Evolutionary conservation across 371 early-diverging fungal genomes (phyloP).

Genomic region (Choanephora cucurbitarum): DNA sequence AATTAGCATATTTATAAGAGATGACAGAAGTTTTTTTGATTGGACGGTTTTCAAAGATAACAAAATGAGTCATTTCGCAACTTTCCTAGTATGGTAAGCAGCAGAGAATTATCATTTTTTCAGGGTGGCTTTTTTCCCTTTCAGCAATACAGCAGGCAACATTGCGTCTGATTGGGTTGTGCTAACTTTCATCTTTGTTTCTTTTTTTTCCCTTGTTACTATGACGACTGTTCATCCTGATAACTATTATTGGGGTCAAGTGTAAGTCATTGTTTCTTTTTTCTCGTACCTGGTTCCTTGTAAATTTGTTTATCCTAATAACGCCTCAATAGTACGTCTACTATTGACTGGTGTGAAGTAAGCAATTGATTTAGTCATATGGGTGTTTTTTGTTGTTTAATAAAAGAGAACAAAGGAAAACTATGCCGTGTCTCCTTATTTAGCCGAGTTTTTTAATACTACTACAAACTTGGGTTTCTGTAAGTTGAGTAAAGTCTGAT

Average conservation of each 20-base stretch:
- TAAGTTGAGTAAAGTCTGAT: conserved; percentile 15
- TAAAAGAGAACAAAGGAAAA: conserved; percentile 33
- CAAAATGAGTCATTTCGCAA: conserved; percentile 13
- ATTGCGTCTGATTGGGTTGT: too few relatives aligned
- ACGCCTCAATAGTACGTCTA: conserved; percentile 34
- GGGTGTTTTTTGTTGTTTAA: too few relatives aligned
- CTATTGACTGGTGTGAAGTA: conserved; percentile 55
- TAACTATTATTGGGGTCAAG: conserved; percentile 35
- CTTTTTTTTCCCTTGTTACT: background rate
- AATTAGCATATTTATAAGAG: background rate
- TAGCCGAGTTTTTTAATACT: conserved; percentile 81
- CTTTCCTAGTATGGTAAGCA: conserved; percentile 21
- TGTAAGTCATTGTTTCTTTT: conserved; percentile 23
- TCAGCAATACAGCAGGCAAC: too few relatives aligned
- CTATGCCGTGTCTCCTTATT: conserved; percentile 46
- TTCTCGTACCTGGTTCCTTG: too few relatives aligned
- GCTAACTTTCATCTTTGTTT: background rate
- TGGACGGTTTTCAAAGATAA: conserved; percentile 2
- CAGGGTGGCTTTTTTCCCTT: background rate
- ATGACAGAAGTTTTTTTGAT: conserved; percentile 1
- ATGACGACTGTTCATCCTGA: too few relatives aligned
- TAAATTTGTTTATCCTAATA: background rate
- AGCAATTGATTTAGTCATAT: background rate
- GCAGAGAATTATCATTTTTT: too few relatives aligned
- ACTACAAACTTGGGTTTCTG: conserved; percentile 63